phyloP scores from a whole-genome alignment of 495 filamentous ascomycete genomes.

The Penicillium atrosanguineum region DNA sequence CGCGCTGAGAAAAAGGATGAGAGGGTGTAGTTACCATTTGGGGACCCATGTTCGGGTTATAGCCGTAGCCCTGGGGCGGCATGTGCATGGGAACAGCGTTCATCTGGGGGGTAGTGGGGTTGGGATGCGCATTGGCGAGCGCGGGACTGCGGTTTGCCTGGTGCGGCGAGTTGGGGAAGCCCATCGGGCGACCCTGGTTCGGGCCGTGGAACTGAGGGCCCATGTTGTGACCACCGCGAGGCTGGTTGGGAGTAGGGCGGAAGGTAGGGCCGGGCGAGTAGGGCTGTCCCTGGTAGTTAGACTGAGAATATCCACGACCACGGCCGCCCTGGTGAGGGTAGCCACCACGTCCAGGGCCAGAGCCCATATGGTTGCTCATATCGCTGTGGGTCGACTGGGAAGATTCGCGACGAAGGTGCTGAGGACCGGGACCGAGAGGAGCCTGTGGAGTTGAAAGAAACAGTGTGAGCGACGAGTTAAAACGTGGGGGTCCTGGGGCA shows the following conservation, averaged over 20 bases:
- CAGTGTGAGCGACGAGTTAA: constrained; percentile 41
- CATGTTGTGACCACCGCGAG: constrained; percentile 62
- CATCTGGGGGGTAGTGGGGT: constrained; percentile 71
- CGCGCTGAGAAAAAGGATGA: constrained; percentile 16
- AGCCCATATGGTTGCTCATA: constrained; percentile 57
- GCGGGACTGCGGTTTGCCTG: constrained; percentile 71
- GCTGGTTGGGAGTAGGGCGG: constrained; percentile 58
- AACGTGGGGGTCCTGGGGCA: constrained; percentile 5
- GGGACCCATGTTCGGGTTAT: constrained; percentile 58
- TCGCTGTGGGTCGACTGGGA: constrained; percentile 78
- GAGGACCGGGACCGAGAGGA: constrained; percentile 57
- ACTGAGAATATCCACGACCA: constrained; percentile 63
- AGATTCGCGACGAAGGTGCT: constrained; percentile 80
- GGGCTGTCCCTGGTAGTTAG: constrained; percentile 56
- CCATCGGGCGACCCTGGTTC: constrained; percentile 53
- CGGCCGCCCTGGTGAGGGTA: constrained; percentile 59
- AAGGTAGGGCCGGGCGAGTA: constrained; percentile 64
- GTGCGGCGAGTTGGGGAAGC: constrained; percentile 66
- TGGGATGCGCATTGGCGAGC: constrained; percentile 50
- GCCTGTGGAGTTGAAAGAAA: constrained; percentile 59
- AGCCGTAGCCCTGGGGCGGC: constrained; percentile 57
- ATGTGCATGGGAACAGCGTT: constrained; percentile 55
- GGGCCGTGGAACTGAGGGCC: constrained; percentile 59
- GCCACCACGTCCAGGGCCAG: constrained; percentile 53
- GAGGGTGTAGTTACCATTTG: constrained; percentile 64